Evolutionary conservation across 1,284 basidiomycete genomes (phyloP), one percentile per base, ranked within the genome.

Genomic region (Bjerkandera adusta): DNA sequence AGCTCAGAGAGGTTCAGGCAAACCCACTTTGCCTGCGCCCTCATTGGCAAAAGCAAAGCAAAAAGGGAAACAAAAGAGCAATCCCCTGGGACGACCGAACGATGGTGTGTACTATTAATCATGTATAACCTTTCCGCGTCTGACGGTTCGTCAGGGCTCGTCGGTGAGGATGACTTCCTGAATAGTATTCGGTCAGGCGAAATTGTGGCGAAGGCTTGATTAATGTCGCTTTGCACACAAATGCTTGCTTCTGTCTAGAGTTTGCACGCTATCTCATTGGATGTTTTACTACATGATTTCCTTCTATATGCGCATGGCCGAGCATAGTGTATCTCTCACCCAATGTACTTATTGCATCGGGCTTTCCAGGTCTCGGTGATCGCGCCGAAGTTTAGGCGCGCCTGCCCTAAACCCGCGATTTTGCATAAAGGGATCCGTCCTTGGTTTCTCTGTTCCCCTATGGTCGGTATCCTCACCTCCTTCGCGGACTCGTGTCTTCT

Each of bases 181-280:
- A 77, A 88, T 52, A 81, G 89, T 73, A 88, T 91, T 56, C 76
- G 83, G 45, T 80, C 85, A 42, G 88, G 88, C 39, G 83, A 84
- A 5, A 68, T 66, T 20, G 67, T 68, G 1, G 63, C 67, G 7
- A 68, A 63, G 38, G 56, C 57, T 15, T 67, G n/a, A n/a, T n/a
- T n/a, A n/a, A n/a, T n/a, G n/a, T n/a, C n/a, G n/a, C n/a, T n/a
- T n/a, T n/a, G n/a, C n/a, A n/a, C n/a, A n/a, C n/a, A n/a, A n/a
- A n/a, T n/a, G n/a, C n/a, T n/a, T n/a, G n/a, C n/a, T n/a, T n/a
- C n/a, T n/a, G n/a, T n/a, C n/a, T n/a, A n/a, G n/a, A n/a, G n/a
- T n/a, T n/a, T n/a, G n/a, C n/a, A n/a, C n/a, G n/a, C n/a, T n/a
- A n/a, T n/a, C n/a, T n/a, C n/a, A n/a, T n/a, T n/a, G n/a, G n/a